Evolutionary conservation across 1,139 yeast species (phyloP).

Genomic region (Candida neerlandica): DNA sequence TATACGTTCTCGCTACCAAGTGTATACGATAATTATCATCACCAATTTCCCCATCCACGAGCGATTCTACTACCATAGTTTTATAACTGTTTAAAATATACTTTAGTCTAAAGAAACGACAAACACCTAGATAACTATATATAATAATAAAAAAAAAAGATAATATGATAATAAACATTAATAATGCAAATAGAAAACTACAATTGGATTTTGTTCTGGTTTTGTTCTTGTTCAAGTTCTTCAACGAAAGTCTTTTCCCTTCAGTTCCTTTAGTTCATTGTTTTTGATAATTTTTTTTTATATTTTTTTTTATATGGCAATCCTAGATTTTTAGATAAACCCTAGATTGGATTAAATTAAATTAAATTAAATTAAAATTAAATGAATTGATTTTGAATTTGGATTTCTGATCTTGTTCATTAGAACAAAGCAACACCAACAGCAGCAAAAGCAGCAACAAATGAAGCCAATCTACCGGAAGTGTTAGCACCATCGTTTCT

Average conservation of each 20-base stretch:
- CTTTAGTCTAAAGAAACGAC: neutral
- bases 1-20: too few relatives aligned
- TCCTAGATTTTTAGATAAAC: neutral
- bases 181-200: slow-evolving; percentile 3
- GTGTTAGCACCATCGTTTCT: slow-evolving; percentile 30
- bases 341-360: neutral
- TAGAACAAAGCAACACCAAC: slow-evolving; percentile 66
- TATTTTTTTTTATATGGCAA: neutral
- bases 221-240: neutral
- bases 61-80: too few relatives aligned
- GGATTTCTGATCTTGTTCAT: slow-evolving; percentile 14
- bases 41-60: too few relatives aligned
- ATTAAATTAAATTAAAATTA: neutral
- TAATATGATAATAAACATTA: slow-evolving; percentile 1
- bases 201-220: neutral
- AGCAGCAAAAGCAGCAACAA: slow-evolving; percentile 64
- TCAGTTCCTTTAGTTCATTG: neutral
- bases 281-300: neutral
- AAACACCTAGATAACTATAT: neutral
- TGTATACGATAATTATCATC: too few relatives aligned
- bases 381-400: neutral
- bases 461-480: slow-evolving; percentile 48
- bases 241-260: neutral
- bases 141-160: neutral
- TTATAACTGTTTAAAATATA: too few relatives aligned